These are phyloP conservation scores for Kurtzmaniella quercitrusa DNA, from an alignment of 1,139 yeast genomes.

Conservation along the genomic window DNA sequence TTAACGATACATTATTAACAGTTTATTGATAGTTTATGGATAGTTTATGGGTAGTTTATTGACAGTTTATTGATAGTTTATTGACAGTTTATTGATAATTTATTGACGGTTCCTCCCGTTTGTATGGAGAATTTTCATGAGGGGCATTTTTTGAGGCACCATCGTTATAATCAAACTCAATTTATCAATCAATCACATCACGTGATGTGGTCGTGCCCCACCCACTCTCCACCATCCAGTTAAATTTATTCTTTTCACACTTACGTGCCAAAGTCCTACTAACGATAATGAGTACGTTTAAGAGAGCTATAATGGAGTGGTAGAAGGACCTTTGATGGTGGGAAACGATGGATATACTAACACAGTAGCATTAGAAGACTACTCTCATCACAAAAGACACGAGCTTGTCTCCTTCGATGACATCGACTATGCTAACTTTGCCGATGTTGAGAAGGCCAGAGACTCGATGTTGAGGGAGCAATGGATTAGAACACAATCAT, in stretches of 20 bases:
- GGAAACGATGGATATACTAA: background rate
- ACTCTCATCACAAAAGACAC: constrained; percentile 57
- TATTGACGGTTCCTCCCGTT: no score
- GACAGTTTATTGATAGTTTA: no score
- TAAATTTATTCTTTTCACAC: constrained; percentile 13
- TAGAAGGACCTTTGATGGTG: background rate
- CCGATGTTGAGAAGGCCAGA: constrained; percentile 68
- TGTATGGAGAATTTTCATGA: no score
- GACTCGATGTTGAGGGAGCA: constrained; percentile 76
- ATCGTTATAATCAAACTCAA: no score
- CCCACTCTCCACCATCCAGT: constrained; percentile 12
- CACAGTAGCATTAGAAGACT: constrained; percentile 29
- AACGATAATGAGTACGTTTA: constrained; percentile 17
- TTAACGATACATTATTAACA: no score
- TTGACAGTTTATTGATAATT: no score
- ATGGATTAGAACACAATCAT: constrained; percentile 67
- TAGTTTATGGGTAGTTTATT: no score
- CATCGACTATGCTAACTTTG: constrained; percentile 67
- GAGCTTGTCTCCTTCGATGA: constrained; percentile 81
- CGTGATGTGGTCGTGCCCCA: constrained; percentile 9
- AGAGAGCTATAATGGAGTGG: background rate
- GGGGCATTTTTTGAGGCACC: no score
- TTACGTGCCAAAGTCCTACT: constrained; percentile 3
- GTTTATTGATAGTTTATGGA: no score
- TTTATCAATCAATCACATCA: no score